Conservation (phyloP, 2,329 filamentous ascomycete genomes). For the Diplodia sapinea region DNA sequence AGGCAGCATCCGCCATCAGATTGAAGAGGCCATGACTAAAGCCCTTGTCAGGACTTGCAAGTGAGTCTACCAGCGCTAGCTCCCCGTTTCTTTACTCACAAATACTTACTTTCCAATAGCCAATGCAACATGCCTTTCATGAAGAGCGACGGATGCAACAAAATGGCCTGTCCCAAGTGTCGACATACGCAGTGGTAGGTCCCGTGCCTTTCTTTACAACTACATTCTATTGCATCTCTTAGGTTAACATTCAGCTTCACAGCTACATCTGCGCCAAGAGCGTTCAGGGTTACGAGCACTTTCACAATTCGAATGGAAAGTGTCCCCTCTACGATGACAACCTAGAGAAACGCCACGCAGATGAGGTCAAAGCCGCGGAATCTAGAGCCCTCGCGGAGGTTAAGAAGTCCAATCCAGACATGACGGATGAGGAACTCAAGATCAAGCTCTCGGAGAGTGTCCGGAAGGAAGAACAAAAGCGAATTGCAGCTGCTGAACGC, state of each 20-base stretch:
- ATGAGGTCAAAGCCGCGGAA: conserved; percentile 69
- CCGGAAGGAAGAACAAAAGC: conserved; percentile 40
- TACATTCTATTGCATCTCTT: neutral
- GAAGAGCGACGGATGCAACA: conserved; percentile 82
- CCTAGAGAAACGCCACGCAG: conserved; percentile 63
- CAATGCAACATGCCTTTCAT: conserved; percentile 75
- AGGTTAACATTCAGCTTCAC: conserved; percentile 55
- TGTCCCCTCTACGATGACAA: conserved; percentile 67
- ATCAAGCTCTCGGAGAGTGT: conserved; percentile 65
- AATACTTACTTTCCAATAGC: conserved; percentile 35
- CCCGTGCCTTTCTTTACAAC: neutral
- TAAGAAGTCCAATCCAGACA: conserved; percentile 63
- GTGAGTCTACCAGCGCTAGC: conserved; percentile 31
- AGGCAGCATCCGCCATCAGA: conserved; percentile 65
- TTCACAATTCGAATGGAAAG: conserved; percentile 61
- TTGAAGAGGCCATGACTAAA: conserved; percentile 85
- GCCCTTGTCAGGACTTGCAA: conserved; percentile 81
- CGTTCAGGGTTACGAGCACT: conserved; percentile 71
- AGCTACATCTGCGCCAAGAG: conserved; percentile 71
- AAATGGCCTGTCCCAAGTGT: conserved; percentile 74
- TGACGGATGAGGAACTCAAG: conserved; percentile 64
- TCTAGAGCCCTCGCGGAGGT: conserved; percentile 62
- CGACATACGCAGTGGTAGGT: conserved; percentile 60
- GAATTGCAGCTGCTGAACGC: conserved; percentile 1
- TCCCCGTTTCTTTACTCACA: neutral